Base-by-base conservation (phyloP, 331 rosid genomes). In the Stylosanthes scabra region DNA sequence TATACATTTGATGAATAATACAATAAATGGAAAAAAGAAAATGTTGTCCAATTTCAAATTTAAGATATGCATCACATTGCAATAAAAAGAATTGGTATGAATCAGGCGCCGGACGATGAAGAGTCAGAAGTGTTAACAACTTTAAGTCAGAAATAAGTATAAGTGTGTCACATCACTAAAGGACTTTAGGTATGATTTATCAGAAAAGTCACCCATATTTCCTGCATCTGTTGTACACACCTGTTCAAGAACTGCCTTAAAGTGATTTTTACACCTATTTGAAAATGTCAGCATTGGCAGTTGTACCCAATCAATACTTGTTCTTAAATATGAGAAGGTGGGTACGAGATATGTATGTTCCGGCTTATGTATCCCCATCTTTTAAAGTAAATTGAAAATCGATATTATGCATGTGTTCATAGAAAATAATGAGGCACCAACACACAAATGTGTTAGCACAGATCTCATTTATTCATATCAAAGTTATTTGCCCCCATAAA, bases 31-130 rank as follows among this genome's bases (percentile, higher is more conserved):
- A 74, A 42, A 42, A 7, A 55, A 71, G 16, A 57, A 58, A 52
- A 81, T 73, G 40, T 49, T 11, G 10, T 10, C 50, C n/a, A 70
- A 56, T 59, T 50, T 65, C 47, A 75, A 31, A 75, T 8, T 70
- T 51, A 58, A 49, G 31, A 70, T 31, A 28, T 25, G n/a, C n/a
- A 15, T 80, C 70, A 64, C 8, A 12, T 41, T 55, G 44, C 46
- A 45, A 63, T 39, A 65, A 39, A 52, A 44, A 20, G 37, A 50
- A 20, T 20, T 12, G 40, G 39, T 75, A 70, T 28, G 63, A 71
- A 47, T 58, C 50, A 44, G 29, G 27, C 49, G 39, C 70, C 3
- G 5, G 25, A 63, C 47, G 57, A 16, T 7, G 29, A 34, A 63
- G 66, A 42, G 57, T 9, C 12, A 47, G 40, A 12, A n/a, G 47